These are phyloP conservation scores for Penicillium olsonii DNA, from an alignment of 2,329 filamentous ascomycete genomes.

Conservation along the genomic window DNA sequence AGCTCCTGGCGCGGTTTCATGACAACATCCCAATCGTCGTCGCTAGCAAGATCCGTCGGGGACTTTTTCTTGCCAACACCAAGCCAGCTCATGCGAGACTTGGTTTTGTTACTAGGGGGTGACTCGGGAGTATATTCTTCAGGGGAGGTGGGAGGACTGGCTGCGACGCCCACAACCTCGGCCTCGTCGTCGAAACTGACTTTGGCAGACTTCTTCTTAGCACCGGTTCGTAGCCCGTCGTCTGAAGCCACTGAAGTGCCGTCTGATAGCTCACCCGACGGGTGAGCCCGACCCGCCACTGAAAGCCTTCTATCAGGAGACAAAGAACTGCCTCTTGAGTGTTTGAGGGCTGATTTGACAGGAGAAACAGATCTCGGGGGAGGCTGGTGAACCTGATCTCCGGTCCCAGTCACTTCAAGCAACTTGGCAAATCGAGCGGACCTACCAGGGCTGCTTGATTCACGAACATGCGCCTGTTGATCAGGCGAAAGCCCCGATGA, in stretches of 20 bases:
- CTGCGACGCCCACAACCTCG: constrained; percentile 49
- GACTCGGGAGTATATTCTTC: constrained; percentile 41
- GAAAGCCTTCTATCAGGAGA: constrained; percentile 36
- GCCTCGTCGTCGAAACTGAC: constrained; percentile 70
- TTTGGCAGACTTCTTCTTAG: constrained; percentile 56
- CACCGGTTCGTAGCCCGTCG: constrained; percentile 41
- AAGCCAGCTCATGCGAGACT: constrained; percentile 38
- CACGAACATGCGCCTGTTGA: constrained; percentile 27
- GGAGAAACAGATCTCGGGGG: constrained; percentile 62
- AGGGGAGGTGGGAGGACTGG: constrained; percentile 44
- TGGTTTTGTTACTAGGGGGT: constrained; percentile 32
- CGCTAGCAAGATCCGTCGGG: constrained; percentile 28
- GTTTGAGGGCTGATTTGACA: constrained; percentile 63
- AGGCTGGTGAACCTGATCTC: constrained; percentile 57
- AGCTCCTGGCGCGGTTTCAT: constrained; percentile 61
- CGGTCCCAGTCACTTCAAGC: constrained; percentile 49
- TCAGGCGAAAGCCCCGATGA: constrained; percentile 16
- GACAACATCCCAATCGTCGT: constrained; percentile 57
- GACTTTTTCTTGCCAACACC: constrained; percentile 37
- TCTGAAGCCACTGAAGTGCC: constrained; percentile 53
- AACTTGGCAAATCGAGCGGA: constrained; percentile 59
- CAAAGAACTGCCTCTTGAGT: constrained; percentile 49
- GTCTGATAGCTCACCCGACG: constrained; percentile 59
- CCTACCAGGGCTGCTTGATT: constrained; percentile 52
- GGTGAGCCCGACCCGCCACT: constrained; percentile 24